Evolutionary conservation across 176 grass and related monocot species (phyloP), one percentile per base, ranked within the genome.

Genomic region (Thinopyrum elongatum): DNA sequence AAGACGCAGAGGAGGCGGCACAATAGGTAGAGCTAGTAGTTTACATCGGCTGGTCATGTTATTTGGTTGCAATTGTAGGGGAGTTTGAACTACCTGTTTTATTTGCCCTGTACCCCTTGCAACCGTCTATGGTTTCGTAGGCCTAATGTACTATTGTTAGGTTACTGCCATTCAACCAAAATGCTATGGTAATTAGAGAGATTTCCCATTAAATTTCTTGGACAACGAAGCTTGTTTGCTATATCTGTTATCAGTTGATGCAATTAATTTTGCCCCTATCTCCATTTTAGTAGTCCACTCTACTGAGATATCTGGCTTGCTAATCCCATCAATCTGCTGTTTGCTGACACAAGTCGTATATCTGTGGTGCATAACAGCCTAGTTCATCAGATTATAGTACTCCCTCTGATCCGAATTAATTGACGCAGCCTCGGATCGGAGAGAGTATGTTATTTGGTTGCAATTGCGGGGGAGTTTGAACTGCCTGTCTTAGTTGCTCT

Each of bases 1-100:
- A 76, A 74, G 91, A 90, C 16, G 76, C 87, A 35, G 91, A 91
- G 21, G 81, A 88, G 63, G 72, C 16, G 16, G 31, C 53, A 27
- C 14, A 81, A 23, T 91, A 88, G 51, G 38, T 62, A 85, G 69
- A 67, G 38, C 6, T 38, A 13, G 7, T 78, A 83, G 13, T 72
- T 65, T 42, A 60, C 28, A 41, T 36, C 66, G 61, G 2, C 29
- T 53, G 46, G n/a, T 41, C 10, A 61, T 46, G 49, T 11, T 42
- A 27, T 74, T 29, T 38, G 8, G 19, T 80, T 29, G 27, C 9
- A 25, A 21, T 27, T 80, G 30, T 65, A 22, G 15, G 77, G 67
- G 8, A 76, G 26, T 13, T 86, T 60, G 65, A 80, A 22, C 72
- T 86, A 44, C 39, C 12, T 78, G 14, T 79, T 66, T 80, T 80